Conservation (phyloP, 257 asterid genomes). For the Solanum clarkiae region DNA sequence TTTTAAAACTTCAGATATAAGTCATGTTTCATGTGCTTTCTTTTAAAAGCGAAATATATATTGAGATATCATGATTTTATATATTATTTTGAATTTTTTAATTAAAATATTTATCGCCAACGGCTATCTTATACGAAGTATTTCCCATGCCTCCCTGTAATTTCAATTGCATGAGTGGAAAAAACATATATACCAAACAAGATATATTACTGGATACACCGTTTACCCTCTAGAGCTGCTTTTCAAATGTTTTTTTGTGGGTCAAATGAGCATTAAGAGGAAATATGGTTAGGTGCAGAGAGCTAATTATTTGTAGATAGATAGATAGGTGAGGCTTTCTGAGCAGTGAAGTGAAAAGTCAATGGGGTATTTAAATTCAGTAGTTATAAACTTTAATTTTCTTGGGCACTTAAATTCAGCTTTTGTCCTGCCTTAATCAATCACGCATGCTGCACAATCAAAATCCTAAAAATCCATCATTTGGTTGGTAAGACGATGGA, state of each 20-base stretch:
- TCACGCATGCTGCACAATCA: not conserved
- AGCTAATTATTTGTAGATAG: not conserved
- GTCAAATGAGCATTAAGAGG: not conserved
- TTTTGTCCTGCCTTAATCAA: not conserved
- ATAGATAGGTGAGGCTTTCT: not conserved
- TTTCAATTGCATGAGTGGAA: no score
- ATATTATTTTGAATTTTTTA: no score
- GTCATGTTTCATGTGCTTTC: no score
- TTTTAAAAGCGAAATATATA: no score
- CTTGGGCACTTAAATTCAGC: conserved; percentile 1
- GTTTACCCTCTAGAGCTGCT: no score
- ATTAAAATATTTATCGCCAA: no score
- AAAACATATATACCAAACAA: no score
- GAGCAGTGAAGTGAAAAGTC: not conserved
- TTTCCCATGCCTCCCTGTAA: no score
- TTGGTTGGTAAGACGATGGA: not conserved
- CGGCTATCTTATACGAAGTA: no score
- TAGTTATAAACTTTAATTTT: not conserved
- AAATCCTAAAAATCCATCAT: not conserved
- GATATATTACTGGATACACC: no score
- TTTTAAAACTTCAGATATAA: no score
- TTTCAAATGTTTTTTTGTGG: not conserved
- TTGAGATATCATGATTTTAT: no score
- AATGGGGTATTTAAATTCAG: not conserved
- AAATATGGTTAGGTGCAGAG: not conserved